phyloP scores from a whole-genome alignment of 106 monocot species.

The Alisma plantagoaquatica region DNA sequence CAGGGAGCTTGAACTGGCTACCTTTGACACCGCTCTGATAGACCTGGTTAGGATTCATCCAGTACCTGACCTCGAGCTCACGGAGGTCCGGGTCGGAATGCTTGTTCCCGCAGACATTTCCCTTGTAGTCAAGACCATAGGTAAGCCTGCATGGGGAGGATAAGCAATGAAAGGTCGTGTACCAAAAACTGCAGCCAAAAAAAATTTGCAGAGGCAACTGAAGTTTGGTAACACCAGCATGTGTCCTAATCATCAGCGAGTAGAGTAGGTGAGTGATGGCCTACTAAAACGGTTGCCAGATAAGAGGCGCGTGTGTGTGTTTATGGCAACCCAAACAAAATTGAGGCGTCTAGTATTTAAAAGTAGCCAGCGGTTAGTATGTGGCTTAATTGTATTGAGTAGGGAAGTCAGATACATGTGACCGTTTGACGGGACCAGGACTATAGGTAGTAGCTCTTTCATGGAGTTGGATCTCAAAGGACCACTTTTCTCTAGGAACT shows the following conservation, averaged over 20 bases:
- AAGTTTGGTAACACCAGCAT: not conserved
- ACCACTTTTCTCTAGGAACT: too few species aligned
- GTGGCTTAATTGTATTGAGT: too few species aligned
- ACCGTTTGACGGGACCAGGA: too few species aligned
- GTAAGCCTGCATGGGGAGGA: constrained; percentile 50
- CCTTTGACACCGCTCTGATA: constrained; percentile 55
- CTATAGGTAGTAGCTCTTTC: too few species aligned
- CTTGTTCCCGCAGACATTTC: constrained; percentile 80
- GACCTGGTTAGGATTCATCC: constrained; percentile 86
- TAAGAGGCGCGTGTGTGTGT: too few species aligned
- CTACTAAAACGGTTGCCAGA: too few species aligned
- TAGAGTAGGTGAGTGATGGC: too few species aligned
- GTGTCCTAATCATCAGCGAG: not conserved
- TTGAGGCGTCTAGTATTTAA: too few species aligned
- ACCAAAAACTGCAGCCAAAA: not conserved
- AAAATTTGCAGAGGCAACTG: not conserved
- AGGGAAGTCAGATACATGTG: too few species aligned
- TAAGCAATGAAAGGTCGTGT: not conserved
- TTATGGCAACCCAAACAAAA: too few species aligned
- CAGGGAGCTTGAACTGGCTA: constrained; percentile 44
- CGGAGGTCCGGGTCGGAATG: constrained; percentile 69
- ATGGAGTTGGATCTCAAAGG: too few species aligned
- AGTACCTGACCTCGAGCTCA: constrained; percentile 64
- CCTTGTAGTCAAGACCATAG: constrained; percentile 94
- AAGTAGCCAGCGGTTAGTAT: too few species aligned